Base-by-base conservation (phyloP, 2,329 filamentous ascomycete genomes). In the Aspergillaceae sp. region DNA sequence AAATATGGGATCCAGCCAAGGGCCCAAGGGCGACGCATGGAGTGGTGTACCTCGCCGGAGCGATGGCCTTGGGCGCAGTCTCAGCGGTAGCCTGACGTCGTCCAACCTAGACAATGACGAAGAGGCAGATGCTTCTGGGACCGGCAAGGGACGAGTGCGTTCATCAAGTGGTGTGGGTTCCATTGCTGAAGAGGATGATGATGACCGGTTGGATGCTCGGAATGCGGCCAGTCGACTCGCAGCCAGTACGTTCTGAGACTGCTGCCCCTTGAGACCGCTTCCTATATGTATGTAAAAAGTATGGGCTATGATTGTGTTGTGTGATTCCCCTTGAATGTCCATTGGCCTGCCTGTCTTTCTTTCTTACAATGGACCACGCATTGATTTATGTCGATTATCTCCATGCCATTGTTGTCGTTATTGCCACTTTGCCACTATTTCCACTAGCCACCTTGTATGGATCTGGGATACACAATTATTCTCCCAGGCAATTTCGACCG, bases 21-120 rank as follows among this genome's bases (percentile, higher is more conserved):
- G 92, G 0, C 91, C 92, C 42, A 94, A 94, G 71, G 92, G 92
- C n/a, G 92, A 98, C 66, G 85, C 92, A 10, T 98, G 92, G 92
- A 95, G 88, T 59, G 92, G 92, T 48, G 89, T 96, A 29, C 87
- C 90, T 33, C 79, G 92, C 51, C 79, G 87, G 46, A 82, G 83
- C 29, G 87, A 94, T 57, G 83, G 82, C n/a, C 69, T 88, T 46
- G 84, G 79, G 60, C 78, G 89, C 57, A 90, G 83, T 62, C 76
- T 90, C 53, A 88, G 85, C 46, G 82, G 84, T 41, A 86, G 81
- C 61, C 78, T 86, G 52, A 78, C 83, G 52, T 73, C 78, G n/a
- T 75, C 77, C 29, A 71, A 83, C 7, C 72, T 75, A 9, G 84
- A 87, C 57, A 83, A 83, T 9, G 74, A 74, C 29, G 80, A 80